A percentile compares a stretch with the other conserved stretches of the same genome.
Conservation (phyloP, 345 rosid genomes). For the Corchorus olitorius region DNA sequence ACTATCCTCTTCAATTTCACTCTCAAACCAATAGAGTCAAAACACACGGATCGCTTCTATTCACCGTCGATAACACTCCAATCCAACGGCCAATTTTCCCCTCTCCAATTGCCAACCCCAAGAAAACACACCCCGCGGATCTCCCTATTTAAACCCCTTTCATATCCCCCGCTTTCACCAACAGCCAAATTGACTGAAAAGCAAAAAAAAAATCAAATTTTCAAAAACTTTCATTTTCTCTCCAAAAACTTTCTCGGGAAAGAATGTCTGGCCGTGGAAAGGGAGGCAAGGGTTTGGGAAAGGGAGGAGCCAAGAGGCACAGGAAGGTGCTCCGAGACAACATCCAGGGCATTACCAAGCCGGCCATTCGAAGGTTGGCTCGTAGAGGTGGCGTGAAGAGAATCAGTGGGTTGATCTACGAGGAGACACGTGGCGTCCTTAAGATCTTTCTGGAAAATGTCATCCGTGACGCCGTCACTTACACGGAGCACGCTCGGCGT, state of each 20-base stretch:
- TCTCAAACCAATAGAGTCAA: neutral
- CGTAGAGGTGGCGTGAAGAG: slow-evolving; percentile 24
- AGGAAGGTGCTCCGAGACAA: slow-evolving; percentile 39
- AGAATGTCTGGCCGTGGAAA: slow-evolving; percentile 22
- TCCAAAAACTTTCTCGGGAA: neutral
- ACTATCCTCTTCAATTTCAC: neutral
- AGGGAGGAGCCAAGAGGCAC: slow-evolving; percentile 44
- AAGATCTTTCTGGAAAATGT: slow-evolving; percentile 24
- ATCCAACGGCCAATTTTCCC: neutral
- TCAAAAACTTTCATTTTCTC: too few species aligned
- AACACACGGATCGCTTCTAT: neutral
- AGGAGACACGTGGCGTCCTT: slow-evolving; percentile 21
- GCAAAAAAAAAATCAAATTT: neutral
- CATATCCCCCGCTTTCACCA: neutral
- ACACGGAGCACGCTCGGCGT: slow-evolving; percentile 23
- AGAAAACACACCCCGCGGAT: neutral
- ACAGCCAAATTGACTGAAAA: too few species aligned
- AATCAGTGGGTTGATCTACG: slow-evolving; percentile 24
- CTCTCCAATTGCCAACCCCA: neutral
- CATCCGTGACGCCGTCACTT: slow-evolving; percentile 19
- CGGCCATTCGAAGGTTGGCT: slow-evolving; percentile 21
- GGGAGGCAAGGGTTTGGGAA: slow-evolving; percentile 37
- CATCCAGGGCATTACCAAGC: slow-evolving; percentile 28
- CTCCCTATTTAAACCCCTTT: neutral
- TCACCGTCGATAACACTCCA: neutral